phyloP scores from a whole-genome alignment of 2,329 filamentous ascomycete genomes.

The Penicillium sp. region DNA sequence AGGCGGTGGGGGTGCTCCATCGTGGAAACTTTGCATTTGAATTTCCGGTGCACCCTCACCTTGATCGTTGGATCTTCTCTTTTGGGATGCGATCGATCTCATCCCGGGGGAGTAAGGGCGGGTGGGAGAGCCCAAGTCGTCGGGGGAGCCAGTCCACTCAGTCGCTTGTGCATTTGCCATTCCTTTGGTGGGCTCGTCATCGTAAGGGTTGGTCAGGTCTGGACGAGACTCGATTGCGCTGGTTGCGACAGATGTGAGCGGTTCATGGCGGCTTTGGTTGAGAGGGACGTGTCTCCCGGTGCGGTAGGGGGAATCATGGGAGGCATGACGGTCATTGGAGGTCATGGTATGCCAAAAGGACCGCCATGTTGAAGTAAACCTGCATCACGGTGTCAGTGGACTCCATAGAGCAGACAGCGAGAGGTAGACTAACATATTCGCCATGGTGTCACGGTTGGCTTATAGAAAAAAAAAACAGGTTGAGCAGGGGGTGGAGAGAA shows the following conservation, averaged over 20 bases:
- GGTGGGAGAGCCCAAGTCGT: slow-evolving; percentile 56
- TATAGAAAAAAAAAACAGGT: slow-evolving; percentile 1
- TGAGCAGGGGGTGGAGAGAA: slow-evolving; percentile 8
- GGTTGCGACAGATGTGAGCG: slow-evolving; percentile 83
- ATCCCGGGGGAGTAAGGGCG: slow-evolving; percentile 88
- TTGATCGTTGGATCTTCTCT: slow-evolving; percentile 58
- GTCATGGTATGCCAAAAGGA: slow-evolving; percentile 94
- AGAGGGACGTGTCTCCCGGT: slow-evolving; percentile 87
- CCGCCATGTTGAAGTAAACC: slow-evolving; percentile 71
- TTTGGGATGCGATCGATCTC: slow-evolving; percentile 70
- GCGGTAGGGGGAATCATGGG: slow-evolving; percentile 88
- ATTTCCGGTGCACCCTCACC: slow-evolving; percentile 79
- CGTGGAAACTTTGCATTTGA: slow-evolving; percentile 92
- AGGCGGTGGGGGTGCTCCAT: slow-evolving; percentile 85
- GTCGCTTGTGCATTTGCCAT: slow-evolving; percentile 58
- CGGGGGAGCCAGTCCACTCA: slow-evolving; percentile 60
- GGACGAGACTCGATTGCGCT: slow-evolving; percentile 80
- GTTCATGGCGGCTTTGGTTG: slow-evolving; percentile 74
- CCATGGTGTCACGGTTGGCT: slow-evolving; percentile 17
- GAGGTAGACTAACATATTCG: slow-evolving; percentile 22
- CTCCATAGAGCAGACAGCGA: not conserved
- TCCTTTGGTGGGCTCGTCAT: slow-evolving; percentile 64
- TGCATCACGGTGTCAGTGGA: slow-evolving; percentile 31
- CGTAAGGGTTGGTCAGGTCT: slow-evolving; percentile 77
- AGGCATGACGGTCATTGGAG: slow-evolving; percentile 78